phyloP scores from a whole-genome alignment of 176 grass and related monocot genomes.

The Phragmites australis region DNA sequence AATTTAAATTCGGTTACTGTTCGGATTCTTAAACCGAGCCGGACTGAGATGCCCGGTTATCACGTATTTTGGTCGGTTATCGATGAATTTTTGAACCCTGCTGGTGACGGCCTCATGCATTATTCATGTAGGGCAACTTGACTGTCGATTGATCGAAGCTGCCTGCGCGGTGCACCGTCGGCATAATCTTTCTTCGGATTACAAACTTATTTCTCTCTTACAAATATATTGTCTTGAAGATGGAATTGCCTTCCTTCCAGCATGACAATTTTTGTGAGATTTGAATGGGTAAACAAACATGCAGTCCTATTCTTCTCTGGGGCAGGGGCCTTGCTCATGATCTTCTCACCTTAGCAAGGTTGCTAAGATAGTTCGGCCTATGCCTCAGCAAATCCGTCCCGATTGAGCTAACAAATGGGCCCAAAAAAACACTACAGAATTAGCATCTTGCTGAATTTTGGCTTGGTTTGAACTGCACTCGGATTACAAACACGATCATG shows the following conservation, averaged over 20 bases:
- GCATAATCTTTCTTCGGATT: neutral
- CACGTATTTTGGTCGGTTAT: too few species aligned
- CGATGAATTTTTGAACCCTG: too few species aligned
- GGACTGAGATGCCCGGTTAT: too few species aligned
- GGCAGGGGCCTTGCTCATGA: too few species aligned
- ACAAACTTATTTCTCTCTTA: neutral
- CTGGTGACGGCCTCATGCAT: too few species aligned
- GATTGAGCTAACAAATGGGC: neutral
- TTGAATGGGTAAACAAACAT: neutral
- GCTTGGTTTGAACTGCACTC: neutral
- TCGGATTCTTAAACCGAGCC: too few species aligned
- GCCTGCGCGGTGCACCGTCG: neutral
- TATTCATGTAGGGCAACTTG: conserved; percentile 14
- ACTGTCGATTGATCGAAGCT: conserved; percentile 4
- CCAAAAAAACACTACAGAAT: neutral
- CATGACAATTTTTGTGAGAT: neutral
- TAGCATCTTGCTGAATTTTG: neutral
- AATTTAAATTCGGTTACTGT: too few species aligned
- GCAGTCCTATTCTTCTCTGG: neutral
- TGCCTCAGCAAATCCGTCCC: neutral
- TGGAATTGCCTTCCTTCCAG: neutral
- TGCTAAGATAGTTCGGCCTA: too few species aligned
- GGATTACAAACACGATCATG: neutral
- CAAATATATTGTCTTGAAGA: neutral
- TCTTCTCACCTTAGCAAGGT: too few species aligned